These are phyloP conservation scores for Kalanchoe fedtschenkoi DNA, from an alignment of 164 flowering plant species.

Conservation along the genomic window DNA sequence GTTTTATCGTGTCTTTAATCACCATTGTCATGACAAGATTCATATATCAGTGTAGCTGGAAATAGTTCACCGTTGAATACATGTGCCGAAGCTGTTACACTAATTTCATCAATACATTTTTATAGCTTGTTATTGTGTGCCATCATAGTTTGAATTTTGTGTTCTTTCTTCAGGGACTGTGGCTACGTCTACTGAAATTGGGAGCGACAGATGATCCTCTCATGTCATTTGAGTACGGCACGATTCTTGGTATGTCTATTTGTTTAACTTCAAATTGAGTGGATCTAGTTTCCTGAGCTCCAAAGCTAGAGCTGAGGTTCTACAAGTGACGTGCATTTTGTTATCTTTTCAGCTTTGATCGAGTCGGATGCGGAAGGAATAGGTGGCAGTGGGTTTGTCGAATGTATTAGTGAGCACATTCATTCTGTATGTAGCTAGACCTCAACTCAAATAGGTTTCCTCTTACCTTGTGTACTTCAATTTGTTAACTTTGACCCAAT, in stretches of 20 bases:
- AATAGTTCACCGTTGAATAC: neutral
- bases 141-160: neutral
- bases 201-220: conserved; percentile 98
- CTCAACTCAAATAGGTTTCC: neutral
- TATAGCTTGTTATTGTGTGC: neutral
- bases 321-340: neutral
- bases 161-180: conserved; percentile 53
- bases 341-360: conserved; percentile 62
- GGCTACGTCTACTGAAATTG: conserved; percentile 89
- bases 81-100: neutral
- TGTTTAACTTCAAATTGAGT: neutral
- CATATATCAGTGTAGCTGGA: neutral
- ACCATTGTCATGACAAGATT: neutral
- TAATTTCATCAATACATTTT: neutral
- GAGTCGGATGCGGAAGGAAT: conserved; percentile 99
- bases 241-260: conserved; percentile 69
- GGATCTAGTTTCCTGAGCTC: neutral
- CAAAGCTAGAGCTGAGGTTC: neutral
- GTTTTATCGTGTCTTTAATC: neutral
- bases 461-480: neutral
- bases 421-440: conserved; percentile 49
- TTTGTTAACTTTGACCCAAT: conserved; percentile 10
- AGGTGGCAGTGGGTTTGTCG: conserved; percentile 99
- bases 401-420: conserved; percentile 96
- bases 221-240: conserved; percentile 96